phyloP scores from a whole-genome alignment of 192 early-diverging fungal genomes.

The Piromyces finnis region DNA sequence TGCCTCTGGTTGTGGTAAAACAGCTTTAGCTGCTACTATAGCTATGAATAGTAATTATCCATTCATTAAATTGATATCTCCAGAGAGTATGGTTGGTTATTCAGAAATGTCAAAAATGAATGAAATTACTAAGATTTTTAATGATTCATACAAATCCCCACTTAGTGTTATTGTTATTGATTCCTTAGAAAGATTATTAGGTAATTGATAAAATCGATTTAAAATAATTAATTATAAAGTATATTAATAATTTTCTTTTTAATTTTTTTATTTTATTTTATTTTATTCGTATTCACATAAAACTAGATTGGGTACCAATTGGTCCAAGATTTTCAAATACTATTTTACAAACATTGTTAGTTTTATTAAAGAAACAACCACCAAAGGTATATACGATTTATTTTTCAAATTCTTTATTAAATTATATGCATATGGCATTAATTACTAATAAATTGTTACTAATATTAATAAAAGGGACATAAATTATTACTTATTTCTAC shows the following conservation, averaged over 20 bases:
- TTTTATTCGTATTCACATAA: background rate
- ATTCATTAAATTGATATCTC: constrained; percentile 92
- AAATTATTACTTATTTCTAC: constrained; percentile 83
- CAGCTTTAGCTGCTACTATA: constrained; percentile 86
- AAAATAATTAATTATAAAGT: too few species aligned
- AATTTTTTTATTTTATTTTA: too few species aligned
- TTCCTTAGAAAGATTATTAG: constrained; percentile 74
- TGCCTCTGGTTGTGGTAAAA: constrained; percentile 77
- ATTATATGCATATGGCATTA: too few species aligned
- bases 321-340: constrained; percentile 89
- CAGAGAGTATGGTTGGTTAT: constrained; percentile 88
- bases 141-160: constrained; percentile 92
- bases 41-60: constrained; percentile 81
- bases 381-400: constrained; percentile 60
- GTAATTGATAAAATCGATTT: constrained; percentile 9
- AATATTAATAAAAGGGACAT: constrained; percentile 17
- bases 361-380: constrained; percentile 80
- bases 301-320: constrained; percentile 76
- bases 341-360: constrained; percentile 79
- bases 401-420: too few species aligned
- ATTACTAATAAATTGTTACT: too few species aligned
- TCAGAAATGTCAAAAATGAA: constrained; percentile 65
- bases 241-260: too few species aligned
- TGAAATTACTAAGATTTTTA: constrained; percentile 85
- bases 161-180: constrained; percentile 88